Conservation (phyloP, 2,329 filamentous ascomycete species). For the Trichoderma sp. region DNA sequence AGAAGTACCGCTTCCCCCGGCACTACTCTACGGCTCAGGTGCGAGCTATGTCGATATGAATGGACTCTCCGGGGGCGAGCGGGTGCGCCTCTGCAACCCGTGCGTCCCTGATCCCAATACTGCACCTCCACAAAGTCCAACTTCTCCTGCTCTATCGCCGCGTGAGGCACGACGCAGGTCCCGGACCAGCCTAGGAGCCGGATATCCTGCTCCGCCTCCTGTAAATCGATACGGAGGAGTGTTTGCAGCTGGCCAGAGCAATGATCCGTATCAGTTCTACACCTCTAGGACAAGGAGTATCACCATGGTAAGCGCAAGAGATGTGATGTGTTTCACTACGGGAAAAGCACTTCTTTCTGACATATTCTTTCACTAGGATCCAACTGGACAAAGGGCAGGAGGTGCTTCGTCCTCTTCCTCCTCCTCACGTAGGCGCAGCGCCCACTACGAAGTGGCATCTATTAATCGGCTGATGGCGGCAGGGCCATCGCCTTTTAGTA, state of each 20-base stretch:
- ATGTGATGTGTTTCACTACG: background rate
- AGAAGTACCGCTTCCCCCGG: conserved; percentile 38
- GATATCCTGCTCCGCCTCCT: conserved; percentile 29
- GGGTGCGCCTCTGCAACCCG: conserved; percentile 59
- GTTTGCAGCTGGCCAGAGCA: conserved; percentile 32
- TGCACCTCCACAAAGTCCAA: conserved; percentile 49
- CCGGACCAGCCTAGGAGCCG: conserved; percentile 41
- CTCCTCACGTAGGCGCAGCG: conserved; percentile 30
- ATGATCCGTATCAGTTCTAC: conserved; percentile 37
- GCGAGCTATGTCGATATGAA: conserved; percentile 43
- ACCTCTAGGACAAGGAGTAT: conserved; percentile 43
- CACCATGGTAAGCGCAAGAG: conserved; percentile 43
- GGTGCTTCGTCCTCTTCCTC: conserved; percentile 28
- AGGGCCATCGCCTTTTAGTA: conserved; percentile 33
- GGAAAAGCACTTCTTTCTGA: conserved; percentile 7
- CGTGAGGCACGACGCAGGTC: conserved; percentile 44
- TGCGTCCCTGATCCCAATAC: conserved; percentile 62
- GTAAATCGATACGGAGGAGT: conserved; percentile 37
- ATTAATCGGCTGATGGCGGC: conserved; percentile 41
- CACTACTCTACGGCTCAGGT: conserved; percentile 38
- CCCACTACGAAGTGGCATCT: conserved; percentile 33
- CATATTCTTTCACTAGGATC: conserved; percentile 14
- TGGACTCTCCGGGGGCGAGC: conserved; percentile 52
- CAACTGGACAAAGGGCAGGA: conserved; percentile 23
- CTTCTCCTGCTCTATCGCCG: conserved; percentile 34